Conservation (phyloP, 805 yeast genomes). For the Candida sphagnicola region DNA sequence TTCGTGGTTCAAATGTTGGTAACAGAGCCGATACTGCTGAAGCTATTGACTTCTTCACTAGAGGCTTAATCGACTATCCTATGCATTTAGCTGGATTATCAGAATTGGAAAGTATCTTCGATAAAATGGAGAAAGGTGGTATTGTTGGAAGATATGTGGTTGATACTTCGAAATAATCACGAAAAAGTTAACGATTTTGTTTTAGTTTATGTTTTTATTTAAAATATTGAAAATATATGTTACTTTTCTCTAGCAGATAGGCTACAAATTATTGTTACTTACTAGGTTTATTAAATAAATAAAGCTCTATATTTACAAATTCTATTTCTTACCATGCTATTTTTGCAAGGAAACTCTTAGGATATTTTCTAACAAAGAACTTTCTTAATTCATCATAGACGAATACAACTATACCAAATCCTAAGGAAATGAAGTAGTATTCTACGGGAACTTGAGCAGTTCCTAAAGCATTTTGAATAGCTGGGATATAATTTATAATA, state of each 20-base stretch:
- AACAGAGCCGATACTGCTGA: slow-evolving; percentile 45
- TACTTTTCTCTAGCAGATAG: too few species aligned
- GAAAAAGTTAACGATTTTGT: too few species aligned
- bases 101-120: slow-evolving; percentile 35
- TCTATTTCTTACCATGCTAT: slow-evolving; percentile 34
- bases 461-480: slow-evolving; percentile 30
- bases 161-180: slow-evolving; percentile 34
- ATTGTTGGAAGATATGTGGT: slow-evolving; percentile 44
- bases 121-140: slow-evolving; percentile 39
- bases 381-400: slow-evolving; percentile 43
- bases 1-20: slow-evolving; percentile 43
- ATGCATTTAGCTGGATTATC: slow-evolving; percentile 39
- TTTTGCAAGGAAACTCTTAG: slow-evolving; percentile 33
- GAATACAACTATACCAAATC: slow-evolving; percentile 39
- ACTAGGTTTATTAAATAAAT: too few species aligned
- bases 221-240: too few species aligned
- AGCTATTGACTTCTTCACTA: slow-evolving; percentile 41
- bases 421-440: slow-evolving; percentile 43
- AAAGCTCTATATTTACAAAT: too few species aligned
- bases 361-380: slow-evolving; percentile 29
- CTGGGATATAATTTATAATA: slow-evolving; percentile 40
- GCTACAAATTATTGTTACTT: too few species aligned
- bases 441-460: slow-evolving; percentile 41
- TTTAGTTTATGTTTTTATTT: too few species aligned
- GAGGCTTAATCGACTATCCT: slow-evolving; percentile 41